Evolutionary conservation across 2,329 filamentous ascomycete species (phyloP), one percentile per base, ranked within the genome.

Genomic region (Calonectria pauciramosa): DNA sequence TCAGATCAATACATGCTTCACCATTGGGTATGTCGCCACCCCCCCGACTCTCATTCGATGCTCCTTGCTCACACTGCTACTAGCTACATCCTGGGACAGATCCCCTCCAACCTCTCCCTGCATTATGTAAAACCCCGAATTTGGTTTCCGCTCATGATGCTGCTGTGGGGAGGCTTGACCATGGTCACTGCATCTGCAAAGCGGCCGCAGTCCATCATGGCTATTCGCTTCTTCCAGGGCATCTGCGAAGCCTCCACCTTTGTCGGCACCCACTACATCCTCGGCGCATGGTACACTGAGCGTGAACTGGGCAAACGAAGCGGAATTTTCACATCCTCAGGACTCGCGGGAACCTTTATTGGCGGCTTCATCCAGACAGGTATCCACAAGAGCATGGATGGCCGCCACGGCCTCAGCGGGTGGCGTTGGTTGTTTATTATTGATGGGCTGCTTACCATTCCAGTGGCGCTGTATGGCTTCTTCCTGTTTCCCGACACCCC

Each of bases 351-450:
- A 0, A 91, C 89, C 52, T 80, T 86, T 73, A 82, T 86, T 36
- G 84, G 83, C 1, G 93, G 92, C 1, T 85, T 93, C 30, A 90
- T 93, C 60, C 89, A 91, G 23, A 91, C 91, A 0, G 91, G 93
- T 1, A 94, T 95, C 70, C 91, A 91, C 5, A 71, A 77, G 1
- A 82, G 81, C 54, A 76, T 86, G 68, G 70, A 85, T 38, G 87
- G 89, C 2, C 85, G 85, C 2, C 83, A 84, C 26, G 93, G 92
- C 0, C 84, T 94, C 1, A 89, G 86, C 0, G 93, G 92, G 9
- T 95, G 93, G 93, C 86, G 91, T 3, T 94, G 92, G 93, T 86
- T 94, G 0, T 94, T 94, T 83, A 93, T 94, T 49, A 90, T 94
- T 13, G 93, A 95, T 80, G 93, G 93, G 1, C 86, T 89, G 1